phyloP scores from a whole-genome alignment of 139 green algal species.

The Pleodorina starrii region DNA sequence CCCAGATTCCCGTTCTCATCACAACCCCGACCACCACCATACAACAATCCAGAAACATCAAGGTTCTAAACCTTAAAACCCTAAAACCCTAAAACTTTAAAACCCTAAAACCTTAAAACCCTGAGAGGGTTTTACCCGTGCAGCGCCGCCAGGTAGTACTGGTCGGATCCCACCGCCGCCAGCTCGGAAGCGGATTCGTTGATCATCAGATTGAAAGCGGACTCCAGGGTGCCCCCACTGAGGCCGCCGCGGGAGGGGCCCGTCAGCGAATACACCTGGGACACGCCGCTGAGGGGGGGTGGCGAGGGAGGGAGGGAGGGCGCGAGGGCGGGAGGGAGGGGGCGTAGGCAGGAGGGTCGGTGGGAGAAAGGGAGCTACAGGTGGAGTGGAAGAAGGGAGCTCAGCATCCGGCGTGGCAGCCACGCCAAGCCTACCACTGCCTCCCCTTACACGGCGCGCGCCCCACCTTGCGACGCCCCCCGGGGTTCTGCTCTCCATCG shows the following conservation, averaged over 20 bases:
- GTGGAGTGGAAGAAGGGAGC: too few relatives aligned
- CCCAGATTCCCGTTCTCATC: background rate
- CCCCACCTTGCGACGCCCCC: too few relatives aligned
- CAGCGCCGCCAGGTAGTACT: slow-evolving; percentile 58
- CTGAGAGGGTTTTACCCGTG: slow-evolving; percentile 3
- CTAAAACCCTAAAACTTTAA: background rate
- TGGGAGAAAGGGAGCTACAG: too few relatives aligned
- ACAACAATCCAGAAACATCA: too few relatives aligned
- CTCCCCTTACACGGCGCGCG: too few relatives aligned
- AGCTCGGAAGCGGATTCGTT: slow-evolving; percentile 15
- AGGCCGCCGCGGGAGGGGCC: slow-evolving; percentile 61
- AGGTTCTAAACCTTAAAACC: background rate
- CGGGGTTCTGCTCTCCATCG: too few relatives aligned
- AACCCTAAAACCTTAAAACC: background rate
- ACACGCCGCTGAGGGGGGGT: slow-evolving; percentile 48
- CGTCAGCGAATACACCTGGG: slow-evolving; percentile 61
- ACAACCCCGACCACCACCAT: too few relatives aligned
- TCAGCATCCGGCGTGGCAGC: too few relatives aligned
- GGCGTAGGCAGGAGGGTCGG: too few relatives aligned
- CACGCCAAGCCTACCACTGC: too few relatives aligned
- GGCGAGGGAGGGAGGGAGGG: background rate
- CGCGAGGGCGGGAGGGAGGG: too few relatives aligned
- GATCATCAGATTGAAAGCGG: background rate
- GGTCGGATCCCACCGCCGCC: slow-evolving; percentile 3
- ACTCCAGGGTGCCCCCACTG: slow-evolving; percentile 63